phyloP scores from a whole-genome alignment of 345 rosid species.

The Eucalyptus marginata region DNA sequence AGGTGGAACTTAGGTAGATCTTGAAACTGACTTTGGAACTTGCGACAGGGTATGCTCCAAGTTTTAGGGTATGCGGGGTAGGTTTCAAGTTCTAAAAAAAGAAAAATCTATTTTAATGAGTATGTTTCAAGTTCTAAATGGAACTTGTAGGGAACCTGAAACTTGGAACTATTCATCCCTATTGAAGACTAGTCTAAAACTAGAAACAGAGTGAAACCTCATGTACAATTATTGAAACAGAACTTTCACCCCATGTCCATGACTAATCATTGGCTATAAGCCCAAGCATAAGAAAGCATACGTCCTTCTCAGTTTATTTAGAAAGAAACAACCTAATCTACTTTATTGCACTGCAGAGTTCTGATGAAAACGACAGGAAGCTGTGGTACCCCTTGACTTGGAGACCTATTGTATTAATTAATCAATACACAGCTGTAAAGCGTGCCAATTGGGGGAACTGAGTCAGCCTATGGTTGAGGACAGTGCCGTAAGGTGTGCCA shows the following conservation, averaged over 20 bases:
- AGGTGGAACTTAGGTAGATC: no score
- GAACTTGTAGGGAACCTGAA: no score
- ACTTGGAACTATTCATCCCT: accelerated
- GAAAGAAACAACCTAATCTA: background rate
- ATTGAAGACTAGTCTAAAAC: background rate
- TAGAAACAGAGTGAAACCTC: background rate
- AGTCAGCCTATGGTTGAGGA: no score
- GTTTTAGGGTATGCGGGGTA: no score
- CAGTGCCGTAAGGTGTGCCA: no score
- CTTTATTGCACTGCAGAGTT: background rate
- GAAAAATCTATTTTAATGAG: no score
- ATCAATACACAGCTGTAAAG: background rate
- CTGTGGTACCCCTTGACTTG: background rate
- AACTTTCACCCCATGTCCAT: background rate
- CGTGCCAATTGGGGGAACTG: no score
- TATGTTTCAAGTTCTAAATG: no score
- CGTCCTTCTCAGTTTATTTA: background rate
- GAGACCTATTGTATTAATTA: background rate
- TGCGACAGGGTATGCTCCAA: accelerated
- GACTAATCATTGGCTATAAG: background rate
- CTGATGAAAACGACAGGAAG: background rate
- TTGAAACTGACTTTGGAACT: no score
- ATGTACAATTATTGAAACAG: background rate
- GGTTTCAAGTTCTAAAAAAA: no score
- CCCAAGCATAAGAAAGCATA: background rate